Base-by-base conservation (phyloP, 2,329 filamentous ascomycete genomes). In the Ophiocordyceps camponoti-rufipedis region DNA sequence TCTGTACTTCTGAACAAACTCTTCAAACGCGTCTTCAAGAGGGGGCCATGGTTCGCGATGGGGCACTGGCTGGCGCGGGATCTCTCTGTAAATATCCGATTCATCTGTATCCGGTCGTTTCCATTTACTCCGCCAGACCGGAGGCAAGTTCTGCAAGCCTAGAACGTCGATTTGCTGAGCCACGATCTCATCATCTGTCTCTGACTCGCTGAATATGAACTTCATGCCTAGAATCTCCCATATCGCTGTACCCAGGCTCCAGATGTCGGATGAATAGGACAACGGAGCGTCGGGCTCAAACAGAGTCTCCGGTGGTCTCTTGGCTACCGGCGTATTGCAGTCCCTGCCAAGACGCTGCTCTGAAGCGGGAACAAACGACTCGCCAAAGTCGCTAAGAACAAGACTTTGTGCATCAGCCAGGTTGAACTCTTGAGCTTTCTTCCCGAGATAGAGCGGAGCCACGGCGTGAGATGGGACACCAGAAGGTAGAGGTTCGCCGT, bases 351-450 rank as follows among this genome's bases (percentile, higher is more conserved):
- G 48, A 28, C 55, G 55, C 42, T 35, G 2, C 1, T 56, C 50
- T 19, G 42, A 48, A 14, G 42, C 47, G 16, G 57, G 54, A 2
- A 50, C 31, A 47, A 60, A 62, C 5, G 58, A 50, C 43, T 60
- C 56, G 12, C 58, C 59, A 52, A 61, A 63, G 49, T 64, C 61
- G 48, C 49, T 52, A 1, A 64, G 56, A 44, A 62, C 46, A 0
- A 58, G 35, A 5, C 49, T 48, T 16, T 35, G 46, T 1, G 55
- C 49, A 12, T 64, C 61, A 1, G 49, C 48, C 19, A 60, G 28
- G 9, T 49, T 48, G 41, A 61, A 55, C 1, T 57, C 46, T 40
- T 58, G 48, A 7, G 55, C 55, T 5, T 50, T 35, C 48, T 59
- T 58, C 2, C 55, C 58, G 19, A 62, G 51, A 35, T 45, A 41